These are phyloP conservation scores for Colletotrichum incanum DNA, from an alignment of 2,329 filamentous ascomycete genomes.

Conservation along the genomic window DNA sequence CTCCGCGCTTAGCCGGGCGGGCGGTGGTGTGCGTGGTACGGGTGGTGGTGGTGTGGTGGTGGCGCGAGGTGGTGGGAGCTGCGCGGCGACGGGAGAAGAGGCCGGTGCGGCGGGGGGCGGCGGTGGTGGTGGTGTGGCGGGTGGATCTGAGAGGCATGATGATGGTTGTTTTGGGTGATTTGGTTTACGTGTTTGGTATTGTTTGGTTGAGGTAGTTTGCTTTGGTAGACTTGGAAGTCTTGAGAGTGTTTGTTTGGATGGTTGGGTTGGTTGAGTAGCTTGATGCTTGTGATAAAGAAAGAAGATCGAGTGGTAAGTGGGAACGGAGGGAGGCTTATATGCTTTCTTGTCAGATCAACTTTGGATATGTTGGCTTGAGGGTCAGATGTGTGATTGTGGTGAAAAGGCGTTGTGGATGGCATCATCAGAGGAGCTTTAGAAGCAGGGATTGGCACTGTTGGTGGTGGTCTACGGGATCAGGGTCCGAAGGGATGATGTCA, in stretches of 20 bases:
- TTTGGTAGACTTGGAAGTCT: conserved; percentile 28
- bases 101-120: conserved; percentile 38
- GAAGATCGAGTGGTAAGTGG: background rate
- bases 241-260: conserved; percentile 21
- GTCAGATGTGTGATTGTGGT: conserved; percentile 8
- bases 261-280: conserved; percentile 21
- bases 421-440: conserved; percentile 30
- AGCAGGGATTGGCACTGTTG: conserved; percentile 4
- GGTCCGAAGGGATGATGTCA: conserved; percentile 41
- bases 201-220: conserved; percentile 22
- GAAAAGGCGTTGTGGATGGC: conserved; percentile 24
- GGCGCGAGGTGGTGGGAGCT: conserved; percentile 44
- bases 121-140: conserved; percentile 44
- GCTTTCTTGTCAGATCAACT: conserved; percentile 17
- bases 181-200: background rate
- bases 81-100: conserved; percentile 48
- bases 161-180: conserved; percentile 23
- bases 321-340: conserved; percentile 39
- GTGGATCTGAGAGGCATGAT: conserved; percentile 53
- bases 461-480: conserved; percentile 10
- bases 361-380: background rate
- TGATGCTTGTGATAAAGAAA: conserved; percentile 34
- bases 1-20: conserved; percentile 57
- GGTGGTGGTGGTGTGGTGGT: conserved; percentile 42
- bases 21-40: conserved; percentile 51